These are phyloP conservation scores for Heliamphora pulchella DNA, from an alignment of 179 eudicot genomes.

Conservation along the genomic window DNA sequence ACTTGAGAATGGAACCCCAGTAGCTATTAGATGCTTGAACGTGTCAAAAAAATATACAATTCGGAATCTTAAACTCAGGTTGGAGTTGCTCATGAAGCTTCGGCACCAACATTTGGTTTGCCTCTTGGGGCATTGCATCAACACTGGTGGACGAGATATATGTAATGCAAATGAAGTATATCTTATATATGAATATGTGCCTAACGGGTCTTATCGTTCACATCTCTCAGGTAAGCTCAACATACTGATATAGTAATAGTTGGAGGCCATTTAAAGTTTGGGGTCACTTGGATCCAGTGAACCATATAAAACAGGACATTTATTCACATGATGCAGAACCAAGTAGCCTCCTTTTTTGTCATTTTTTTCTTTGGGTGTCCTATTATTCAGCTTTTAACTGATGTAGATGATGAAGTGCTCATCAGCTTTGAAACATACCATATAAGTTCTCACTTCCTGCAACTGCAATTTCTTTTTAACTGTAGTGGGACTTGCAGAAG, in stretches of 20 bases:
- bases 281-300: no score
- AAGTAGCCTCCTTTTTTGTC: background rate
- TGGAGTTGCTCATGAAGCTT: slow-evolving; percentile 77
- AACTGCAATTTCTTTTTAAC: no score
- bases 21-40: slow-evolving; percentile 64
- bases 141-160: slow-evolving; percentile 36
- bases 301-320: no score
- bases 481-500: no score
- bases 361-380: background rate
- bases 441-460: no score
- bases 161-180: slow-evolving; percentile 49
- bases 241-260: background rate
- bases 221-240: slow-evolving; percentile 56
- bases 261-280: no score
- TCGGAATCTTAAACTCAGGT: slow-evolving; percentile 65
- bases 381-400: background rate
- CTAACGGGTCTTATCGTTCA: slow-evolving; percentile 56
- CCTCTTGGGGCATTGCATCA: slow-evolving; percentile 85
- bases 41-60: slow-evolving; percentile 50
- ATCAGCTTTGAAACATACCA: background rate
- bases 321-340: background rate
- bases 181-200: slow-evolving; percentile 72
- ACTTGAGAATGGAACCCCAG: slow-evolving; percentile 54
- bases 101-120: slow-evolving; percentile 81
- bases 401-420: background rate